A percentile compares a stretch with the other conserved stretches of the same genome.
These are phyloP conservation scores for Gossypium australe DNA, from an alignment of 345 rosid species.

Conservation along the genomic window DNA sequence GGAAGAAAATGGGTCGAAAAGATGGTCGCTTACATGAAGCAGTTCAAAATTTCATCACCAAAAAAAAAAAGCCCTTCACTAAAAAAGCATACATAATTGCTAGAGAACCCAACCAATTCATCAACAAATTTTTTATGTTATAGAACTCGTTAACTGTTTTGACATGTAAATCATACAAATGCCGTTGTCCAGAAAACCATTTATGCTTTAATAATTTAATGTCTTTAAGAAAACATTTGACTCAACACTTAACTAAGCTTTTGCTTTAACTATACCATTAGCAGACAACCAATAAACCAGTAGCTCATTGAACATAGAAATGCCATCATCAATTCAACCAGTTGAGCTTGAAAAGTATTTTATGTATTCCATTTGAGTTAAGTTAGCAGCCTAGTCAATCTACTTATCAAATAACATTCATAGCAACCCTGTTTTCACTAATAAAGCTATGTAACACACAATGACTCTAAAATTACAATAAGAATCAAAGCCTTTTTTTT, in stretches of 20 bases:
- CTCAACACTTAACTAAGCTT: background rate
- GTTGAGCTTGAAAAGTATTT: background rate
- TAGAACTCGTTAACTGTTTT: background rate
- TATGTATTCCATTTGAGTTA: background rate
- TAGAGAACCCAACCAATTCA: background rate
- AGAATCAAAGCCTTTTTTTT: no score
- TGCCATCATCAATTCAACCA: background rate
- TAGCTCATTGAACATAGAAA: background rate
- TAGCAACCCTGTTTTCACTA: background rate
- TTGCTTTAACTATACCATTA: background rate
- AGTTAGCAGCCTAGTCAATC: background rate
- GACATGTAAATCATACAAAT: background rate
- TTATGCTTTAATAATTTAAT: background rate
- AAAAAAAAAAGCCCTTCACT: background rate
- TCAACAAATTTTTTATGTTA: background rate
- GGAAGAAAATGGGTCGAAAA: background rate
- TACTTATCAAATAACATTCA: background rate
- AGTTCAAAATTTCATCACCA: background rate
- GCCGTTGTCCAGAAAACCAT: background rate
- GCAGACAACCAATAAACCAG: background rate
- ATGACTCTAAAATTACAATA: no score
- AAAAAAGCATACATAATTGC: background rate
- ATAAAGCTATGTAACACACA: background rate
- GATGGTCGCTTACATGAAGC: background rate
- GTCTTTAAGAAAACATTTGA: background rate